These are phyloP conservation scores for Suillus alpinus DNA, from an alignment of 768 basidiomycete genomes.

Conservation along the genomic window DNA sequence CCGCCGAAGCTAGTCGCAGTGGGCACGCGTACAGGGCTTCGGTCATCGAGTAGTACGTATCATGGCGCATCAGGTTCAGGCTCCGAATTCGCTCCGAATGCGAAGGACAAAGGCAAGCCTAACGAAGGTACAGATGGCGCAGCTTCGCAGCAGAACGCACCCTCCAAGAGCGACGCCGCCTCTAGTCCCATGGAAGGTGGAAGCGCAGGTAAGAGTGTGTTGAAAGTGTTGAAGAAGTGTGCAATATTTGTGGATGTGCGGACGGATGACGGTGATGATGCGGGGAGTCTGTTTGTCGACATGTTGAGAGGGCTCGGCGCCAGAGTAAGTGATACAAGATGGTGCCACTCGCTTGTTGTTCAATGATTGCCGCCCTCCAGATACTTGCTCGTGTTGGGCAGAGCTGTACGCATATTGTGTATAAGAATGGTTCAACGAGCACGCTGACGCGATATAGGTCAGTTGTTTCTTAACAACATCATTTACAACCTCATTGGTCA, in stretches of 20 bases:
- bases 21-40: slow-evolving; percentile 51
- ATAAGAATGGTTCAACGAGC: slow-evolving; percentile 75
- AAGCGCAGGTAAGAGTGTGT: slow-evolving; percentile 25
- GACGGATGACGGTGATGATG: slow-evolving; percentile 74
- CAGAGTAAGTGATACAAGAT: slow-evolving; percentile 46
- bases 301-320: slow-evolving; percentile 82
- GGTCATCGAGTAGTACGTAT: slow-evolving; percentile 41
- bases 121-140: slow-evolving; percentile 21
- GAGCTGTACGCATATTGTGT: slow-evolving; percentile 81
- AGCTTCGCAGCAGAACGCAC: neutral
- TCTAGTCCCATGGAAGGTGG: neutral
- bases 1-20: slow-evolving; percentile 28
- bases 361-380: slow-evolving; percentile 28
- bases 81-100: slow-evolving; percentile 13
- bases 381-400: slow-evolving; percentile 65
- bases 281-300: slow-evolving; percentile 76
- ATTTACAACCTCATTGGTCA: neutral
- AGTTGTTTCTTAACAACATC: slow-evolving; percentile 13
- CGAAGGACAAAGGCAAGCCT: slow-evolving; percentile 4
- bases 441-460: slow-evolving; percentile 74
- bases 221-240: slow-evolving; percentile 68
- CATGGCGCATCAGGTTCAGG: slow-evolving; percentile 25
- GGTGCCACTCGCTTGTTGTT: neutral
- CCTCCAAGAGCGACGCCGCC: neutral
- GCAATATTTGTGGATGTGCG: slow-evolving; percentile 82